These are phyloP conservation scores for Bacterosira constricta DNA, from an alignment of 108 stramenopile species.

Conservation along the genomic window DNA sequence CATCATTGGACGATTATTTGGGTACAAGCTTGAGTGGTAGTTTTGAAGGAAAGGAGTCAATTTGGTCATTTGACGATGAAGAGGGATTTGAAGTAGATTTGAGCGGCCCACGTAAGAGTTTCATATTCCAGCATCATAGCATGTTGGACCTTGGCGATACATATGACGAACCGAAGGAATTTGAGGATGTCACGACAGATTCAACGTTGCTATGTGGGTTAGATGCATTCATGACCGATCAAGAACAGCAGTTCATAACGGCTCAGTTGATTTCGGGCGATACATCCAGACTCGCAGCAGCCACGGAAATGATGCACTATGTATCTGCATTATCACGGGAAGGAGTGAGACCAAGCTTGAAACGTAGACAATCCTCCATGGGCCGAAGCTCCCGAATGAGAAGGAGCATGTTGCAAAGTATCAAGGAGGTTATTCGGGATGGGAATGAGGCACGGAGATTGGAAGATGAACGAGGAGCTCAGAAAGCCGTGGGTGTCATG, in stretches of 20 bases:
- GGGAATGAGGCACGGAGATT: slow-evolving; percentile 11
- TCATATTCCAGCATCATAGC: slow-evolving; percentile 26
- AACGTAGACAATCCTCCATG: background rate
- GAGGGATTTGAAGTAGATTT: slow-evolving; percentile 40
- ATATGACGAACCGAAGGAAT: background rate
- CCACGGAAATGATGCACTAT: slow-evolving; percentile 61
- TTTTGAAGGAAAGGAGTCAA: background rate
- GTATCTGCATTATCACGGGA: slow-evolving; percentile 10
- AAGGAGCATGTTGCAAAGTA: slow-evolving; percentile 25
- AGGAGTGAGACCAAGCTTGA: slow-evolving; percentile 10
- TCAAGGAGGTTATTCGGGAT: slow-evolving; percentile 22
- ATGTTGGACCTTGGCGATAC: background rate
- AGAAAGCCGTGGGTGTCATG: background rate
- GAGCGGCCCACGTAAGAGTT: slow-evolving; percentile 10
- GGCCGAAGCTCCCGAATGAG: background rate
- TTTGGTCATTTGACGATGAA: slow-evolving; percentile 33
- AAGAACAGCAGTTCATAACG: slow-evolving; percentile 68
- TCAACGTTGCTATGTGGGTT: slow-evolving; percentile 70
- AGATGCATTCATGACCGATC: slow-evolving; percentile 67
- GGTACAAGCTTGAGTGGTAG: background rate
- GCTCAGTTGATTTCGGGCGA: slow-evolving; percentile 62
- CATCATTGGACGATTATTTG: background rate
- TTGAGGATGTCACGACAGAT: slow-evolving; percentile 22
- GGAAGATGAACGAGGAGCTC: background rate
- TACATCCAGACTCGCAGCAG: slow-evolving; percentile 55